phyloP scores from a whole-genome alignment of 805 yeast species.

The Metschnikowia santaceciliae region DNA sequence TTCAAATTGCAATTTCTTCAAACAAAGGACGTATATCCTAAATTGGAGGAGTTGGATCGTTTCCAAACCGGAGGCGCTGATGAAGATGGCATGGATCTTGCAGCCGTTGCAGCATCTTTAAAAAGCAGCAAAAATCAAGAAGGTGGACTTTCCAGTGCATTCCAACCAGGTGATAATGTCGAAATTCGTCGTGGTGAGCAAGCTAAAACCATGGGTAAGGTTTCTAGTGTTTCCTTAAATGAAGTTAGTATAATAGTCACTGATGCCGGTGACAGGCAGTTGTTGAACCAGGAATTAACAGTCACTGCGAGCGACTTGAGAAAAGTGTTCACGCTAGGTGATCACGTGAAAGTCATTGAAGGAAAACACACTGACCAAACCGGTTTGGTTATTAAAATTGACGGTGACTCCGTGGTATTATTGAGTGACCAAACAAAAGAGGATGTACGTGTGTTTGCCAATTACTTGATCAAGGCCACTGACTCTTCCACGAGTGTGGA shows the following conservation, averaged over 20 bases:
- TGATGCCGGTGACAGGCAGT: conserved; percentile 53
- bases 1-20: conserved; percentile 78
- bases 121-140: conserved; percentile 44
- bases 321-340: conserved; percentile 86
- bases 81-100: conserved; percentile 79
- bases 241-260: conserved; percentile 51
- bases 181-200: conserved; percentile 93
- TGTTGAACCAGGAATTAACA: conserved; percentile 60
- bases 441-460: conserved; percentile 90
- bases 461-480: conserved; percentile 85
- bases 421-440: conserved; percentile 84
- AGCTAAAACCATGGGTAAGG: conserved; percentile 80
- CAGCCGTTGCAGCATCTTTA: conserved; percentile 81
- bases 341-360: conserved; percentile 86
- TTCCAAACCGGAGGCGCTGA: conserved; percentile 73
- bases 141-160: conserved; percentile 36
- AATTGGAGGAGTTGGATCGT: conserved; percentile 80
- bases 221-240: conserved; percentile 56
- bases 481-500: conserved; percentile 60
- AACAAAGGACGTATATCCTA: conserved; percentile 79
- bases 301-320: conserved; percentile 79
- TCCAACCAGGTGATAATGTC: conserved; percentile 92
- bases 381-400: conserved; percentile 83
- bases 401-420: conserved; percentile 82
- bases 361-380: conserved; percentile 94